A percentile compares a stretch with the other conserved stretches of the same genome.
Evolutionary conservation across 225 moss, liverwort and hornwort species (phyloP).

Genomic region (Rhytidiadelphus loreus): DNA sequence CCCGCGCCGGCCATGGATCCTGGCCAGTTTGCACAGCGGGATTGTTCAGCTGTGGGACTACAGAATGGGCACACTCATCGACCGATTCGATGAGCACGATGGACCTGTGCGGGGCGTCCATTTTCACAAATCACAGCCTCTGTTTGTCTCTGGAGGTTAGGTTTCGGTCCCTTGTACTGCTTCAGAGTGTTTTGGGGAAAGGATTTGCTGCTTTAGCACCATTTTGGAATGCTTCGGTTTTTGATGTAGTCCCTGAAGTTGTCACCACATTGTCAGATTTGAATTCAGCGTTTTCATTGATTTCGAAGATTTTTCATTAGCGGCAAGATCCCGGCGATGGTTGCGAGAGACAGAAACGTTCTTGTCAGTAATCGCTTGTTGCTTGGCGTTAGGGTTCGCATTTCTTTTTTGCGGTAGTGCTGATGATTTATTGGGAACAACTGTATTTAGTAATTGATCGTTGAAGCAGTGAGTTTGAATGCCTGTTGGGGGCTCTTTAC

Average conservation of each 20-base stretch:
- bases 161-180: neutral
- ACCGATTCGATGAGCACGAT: conserved; percentile 97
- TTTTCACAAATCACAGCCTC: conserved; percentile 96
- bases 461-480: neutral
- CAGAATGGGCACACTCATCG: conserved; percentile 96
- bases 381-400: neutral
- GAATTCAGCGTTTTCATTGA: neutral
- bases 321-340: neutral
- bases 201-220: neutral
- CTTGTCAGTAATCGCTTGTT: neutral
- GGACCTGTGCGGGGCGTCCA: conserved; percentile 96
- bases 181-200: neutral
- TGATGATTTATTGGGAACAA: neutral
- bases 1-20: conserved; percentile 97
- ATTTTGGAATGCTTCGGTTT: neutral
- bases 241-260: neutral
- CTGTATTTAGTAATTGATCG: neutral
- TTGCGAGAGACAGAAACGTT: neutral
- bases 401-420: neutral
- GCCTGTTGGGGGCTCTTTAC: neutral
- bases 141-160: conserved; percentile 97
- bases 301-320: neutral
- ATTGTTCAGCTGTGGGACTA: conserved; percentile 99
- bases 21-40: conserved; percentile 95
- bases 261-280: neutral